Percentiles rank a stretch among this genome's conserved stretches.
These are phyloP conservation scores for Paulinella micropora DNA, from an alignment of 78 protist species.

Conservation along the genomic window DNA sequence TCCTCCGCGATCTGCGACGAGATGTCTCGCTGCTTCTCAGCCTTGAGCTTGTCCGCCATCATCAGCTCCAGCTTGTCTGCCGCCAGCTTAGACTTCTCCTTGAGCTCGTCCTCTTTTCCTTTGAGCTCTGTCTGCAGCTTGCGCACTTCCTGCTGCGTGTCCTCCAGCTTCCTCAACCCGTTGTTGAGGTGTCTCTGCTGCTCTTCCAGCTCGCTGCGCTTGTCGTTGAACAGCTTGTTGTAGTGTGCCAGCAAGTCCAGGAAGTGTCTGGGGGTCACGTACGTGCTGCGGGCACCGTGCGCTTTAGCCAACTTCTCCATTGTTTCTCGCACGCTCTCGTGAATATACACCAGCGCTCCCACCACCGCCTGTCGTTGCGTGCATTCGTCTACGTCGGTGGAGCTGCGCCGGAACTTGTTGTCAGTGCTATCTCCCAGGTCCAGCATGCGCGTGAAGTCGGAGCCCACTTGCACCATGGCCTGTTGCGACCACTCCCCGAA, in stretches of 20 bases:
- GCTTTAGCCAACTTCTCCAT: slow-evolving; percentile 28
- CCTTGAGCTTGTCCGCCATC: not conserved
- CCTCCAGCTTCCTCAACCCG: slow-evolving; percentile 5
- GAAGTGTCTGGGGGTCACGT: slow-evolving; percentile 89
- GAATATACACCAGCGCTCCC: slow-evolving; percentile 48
- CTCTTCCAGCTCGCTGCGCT: slow-evolving; percentile 4
- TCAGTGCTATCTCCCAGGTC: slow-evolving; percentile 30
- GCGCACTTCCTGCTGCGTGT: not conserved
- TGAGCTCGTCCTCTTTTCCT: not conserved
- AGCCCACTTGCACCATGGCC: slow-evolving; percentile 66
- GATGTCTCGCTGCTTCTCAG: not conserved
- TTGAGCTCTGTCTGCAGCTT: not conserved
- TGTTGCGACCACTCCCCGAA: slow-evolving; percentile 83
- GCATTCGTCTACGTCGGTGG: not conserved
- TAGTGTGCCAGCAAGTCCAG: slow-evolving; percentile 81
- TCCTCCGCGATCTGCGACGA: not conserved
- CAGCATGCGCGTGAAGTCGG: slow-evolving; percentile 56
- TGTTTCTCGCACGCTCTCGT: slow-evolving; percentile 46
- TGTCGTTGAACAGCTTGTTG: slow-evolving; percentile 49
- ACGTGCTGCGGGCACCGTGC: slow-evolving; percentile 53
- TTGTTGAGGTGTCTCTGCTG: not conserved
- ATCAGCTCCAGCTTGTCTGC: not conserved
- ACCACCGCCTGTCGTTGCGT: slow-evolving; percentile 54
- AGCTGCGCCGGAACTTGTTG: not conserved
- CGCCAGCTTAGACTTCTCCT: not conserved